Evolutionary conservation across 495 filamentous ascomycete species (phyloP), one percentile per base, ranked within the genome.

Genomic region (Penicillium simplicissimum): DNA sequence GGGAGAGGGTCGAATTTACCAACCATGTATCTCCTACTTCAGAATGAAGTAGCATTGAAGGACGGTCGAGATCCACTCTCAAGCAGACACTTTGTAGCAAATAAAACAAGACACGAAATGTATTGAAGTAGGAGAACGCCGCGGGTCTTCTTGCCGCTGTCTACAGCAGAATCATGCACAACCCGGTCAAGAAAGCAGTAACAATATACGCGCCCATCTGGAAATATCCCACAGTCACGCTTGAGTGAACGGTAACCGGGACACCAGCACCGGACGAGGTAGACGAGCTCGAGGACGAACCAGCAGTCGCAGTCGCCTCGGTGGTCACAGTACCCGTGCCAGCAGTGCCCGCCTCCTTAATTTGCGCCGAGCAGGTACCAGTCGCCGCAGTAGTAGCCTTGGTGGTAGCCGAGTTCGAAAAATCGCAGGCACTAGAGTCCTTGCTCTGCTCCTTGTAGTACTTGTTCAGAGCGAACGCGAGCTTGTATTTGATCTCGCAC

Each of bases 381-480:
- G 79, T 82, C 62, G 77, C 76, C 64, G 63, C 74, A 52, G 76
- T 70, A 35, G 79, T 81, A 13, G 73, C 71, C 47, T 83, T 81
- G 21, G 80, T 78, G 52, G 78, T 75, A 0, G 88, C 92, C 25
- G 81, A 81, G 51, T 91, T 89, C 52, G 80, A 75, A 77, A 97
- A 98, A 76, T 86, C 80, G 71, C 95, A 98, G 31, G 92, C 89
- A 38, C 74, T 71, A 21, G 76, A 69, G 54, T 72, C 78, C 8
- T 71, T 71, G 57, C 61, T 61, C 78, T 92, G 87, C 68, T 79
- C 78, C 15, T 81, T 72, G 76, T 93, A 95, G 82, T 96, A 98
- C 59, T 81, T 74, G 78, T 96, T 88, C 63, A 97, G 81, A 35
- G 87, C 89, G 71, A 87, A 96, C 54, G 86, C 87, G 25, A 98